Evolutionary conservation across 2,329 filamentous ascomycete species (phyloP), one percentile per base, ranked within the genome.

Genomic region (Bipolaris victoriae): DNA sequence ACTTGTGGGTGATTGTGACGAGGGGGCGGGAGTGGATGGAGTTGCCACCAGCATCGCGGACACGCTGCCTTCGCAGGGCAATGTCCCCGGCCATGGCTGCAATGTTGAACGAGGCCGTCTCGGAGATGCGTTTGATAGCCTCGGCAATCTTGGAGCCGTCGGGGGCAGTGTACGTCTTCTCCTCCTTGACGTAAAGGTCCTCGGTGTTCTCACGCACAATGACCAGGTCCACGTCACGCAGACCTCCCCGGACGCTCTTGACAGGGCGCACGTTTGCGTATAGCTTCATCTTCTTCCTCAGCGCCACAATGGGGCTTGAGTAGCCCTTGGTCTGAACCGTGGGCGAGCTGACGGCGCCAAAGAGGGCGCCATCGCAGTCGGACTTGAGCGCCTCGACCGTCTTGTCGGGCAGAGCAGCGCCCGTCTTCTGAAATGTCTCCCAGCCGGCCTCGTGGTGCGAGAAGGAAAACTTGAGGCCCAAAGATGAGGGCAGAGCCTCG

Each of bases 181-280:
- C 95, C 78, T 98, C 90, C 82, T 98, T 98, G 70, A 99, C 94
- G 79, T 97, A 97, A 39, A 99, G 85, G 77, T 99, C 95, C 82
- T 99, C 95, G 31, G 95, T 99, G 83, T 99, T 99, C 81, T 99
- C 95, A 65, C 95, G 91, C 53, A 98, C 95, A 71, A 98, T 99
- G 72, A 99, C 95, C 77, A 99, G 89, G 80, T 99, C 95, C 73
- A 97, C 92, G 62, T 90, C 89, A 48, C 76, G 75, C 9, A 78
- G 76, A 52, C 86, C 84, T 33, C 86, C 89, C 61, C 82, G 73
- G 62, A 91, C 86, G 44, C 90, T 90, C 83, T 97, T 97, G 77
- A 98, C 95, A 52, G 94, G 94, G 36, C 95, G 90, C 49, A 99
- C 93, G 77, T 99, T 99, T 81, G 95, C 95, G 80, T 97, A 99